These are phyloP conservation scores for Populus ilicifolia DNA, from an alignment of 345 rosid species.

Conservation along the genomic window DNA sequence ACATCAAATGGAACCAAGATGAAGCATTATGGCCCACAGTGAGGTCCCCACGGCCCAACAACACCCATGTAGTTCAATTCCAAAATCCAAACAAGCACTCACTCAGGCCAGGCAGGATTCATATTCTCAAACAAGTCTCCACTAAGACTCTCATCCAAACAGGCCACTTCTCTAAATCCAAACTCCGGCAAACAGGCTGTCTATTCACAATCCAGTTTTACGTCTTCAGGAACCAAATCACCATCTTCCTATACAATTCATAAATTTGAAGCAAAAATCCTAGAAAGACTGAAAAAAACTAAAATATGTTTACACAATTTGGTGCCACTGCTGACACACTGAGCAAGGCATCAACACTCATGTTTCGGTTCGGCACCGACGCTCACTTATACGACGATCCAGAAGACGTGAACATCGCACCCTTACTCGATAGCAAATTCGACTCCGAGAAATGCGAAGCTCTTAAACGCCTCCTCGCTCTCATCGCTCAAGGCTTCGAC, in stretches of 20 bases:
- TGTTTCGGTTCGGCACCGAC: conserved; percentile 86
- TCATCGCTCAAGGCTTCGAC: conserved; percentile 88
- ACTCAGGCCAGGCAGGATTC: no score
- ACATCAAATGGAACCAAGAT: no score
- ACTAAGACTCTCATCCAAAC: not conserved
- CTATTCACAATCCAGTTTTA: not conserved
- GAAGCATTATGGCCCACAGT: no score
- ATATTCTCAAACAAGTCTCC: not conserved
- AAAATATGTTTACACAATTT: conserved; percentile 59
- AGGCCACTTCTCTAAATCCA: not conserved
- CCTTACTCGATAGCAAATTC: conserved; percentile 84
- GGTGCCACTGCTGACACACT: conserved; percentile 78
- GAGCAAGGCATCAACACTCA: conserved; percentile 85
- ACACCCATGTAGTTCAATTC: no score
- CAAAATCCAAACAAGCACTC: no score
- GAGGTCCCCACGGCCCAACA: no score
- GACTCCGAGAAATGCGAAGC: conserved; percentile 97
- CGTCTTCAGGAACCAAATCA: not conserved
- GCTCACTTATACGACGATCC: conserved; percentile 98
- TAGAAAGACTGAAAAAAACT: not conserved
- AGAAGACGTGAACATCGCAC: conserved; percentile 77
- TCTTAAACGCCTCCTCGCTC: conserved; percentile 90
- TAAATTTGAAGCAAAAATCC: not conserved
- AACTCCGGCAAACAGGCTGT: not conserved
- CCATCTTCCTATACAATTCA: not conserved